Percentiles rank a stretch among this genome's conserved stretches.
phyloP scores from a whole-genome alignment of 2,329 filamentous ascomycete genomes.

The Daldinia sp. region DNA sequence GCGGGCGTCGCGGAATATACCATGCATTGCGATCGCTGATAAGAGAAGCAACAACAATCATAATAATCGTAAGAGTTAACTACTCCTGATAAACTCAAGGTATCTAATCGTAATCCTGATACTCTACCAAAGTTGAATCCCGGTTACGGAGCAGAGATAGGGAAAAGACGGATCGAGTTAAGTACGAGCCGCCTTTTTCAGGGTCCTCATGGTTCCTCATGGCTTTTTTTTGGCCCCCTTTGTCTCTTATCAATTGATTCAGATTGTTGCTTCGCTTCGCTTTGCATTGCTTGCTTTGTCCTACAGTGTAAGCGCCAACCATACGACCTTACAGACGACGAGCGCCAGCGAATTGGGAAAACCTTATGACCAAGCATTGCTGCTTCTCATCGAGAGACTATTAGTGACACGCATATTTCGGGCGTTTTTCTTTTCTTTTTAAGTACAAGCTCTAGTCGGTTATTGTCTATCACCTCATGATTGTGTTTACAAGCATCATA shows the following conservation, averaged over 20 bases:
- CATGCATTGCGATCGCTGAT: slow-evolving; percentile 35
- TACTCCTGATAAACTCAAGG: no score
- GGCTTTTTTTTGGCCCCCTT: not conserved
- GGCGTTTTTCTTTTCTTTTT: slow-evolving; percentile 5
- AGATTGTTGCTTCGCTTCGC: not conserved
- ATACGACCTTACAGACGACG: slow-evolving; percentile 20
- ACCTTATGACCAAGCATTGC: slow-evolving; percentile 30
- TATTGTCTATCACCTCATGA: slow-evolving; percentile 37
- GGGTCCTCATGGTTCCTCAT: slow-evolving; percentile 27
- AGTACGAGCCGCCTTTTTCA: slow-evolving; percentile 34
- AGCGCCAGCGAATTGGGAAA: slow-evolving; percentile 32
- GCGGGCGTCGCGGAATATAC: slow-evolving; percentile 9
- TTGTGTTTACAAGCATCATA: slow-evolving; percentile 29
- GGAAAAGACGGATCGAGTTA: slow-evolving; percentile 16
- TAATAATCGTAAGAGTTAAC: not conserved
- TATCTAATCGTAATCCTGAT: slow-evolving; percentile 5
- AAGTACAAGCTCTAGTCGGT: slow-evolving; percentile 5
- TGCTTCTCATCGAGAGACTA: slow-evolving; percentile 10
- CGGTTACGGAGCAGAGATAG: slow-evolving; percentile 35
- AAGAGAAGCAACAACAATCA: slow-evolving; percentile 16
- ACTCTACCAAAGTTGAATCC: not conserved
- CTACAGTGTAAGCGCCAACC: slow-evolving; percentile 38
- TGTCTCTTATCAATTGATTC: slow-evolving; percentile 1
- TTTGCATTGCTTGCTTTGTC: slow-evolving; percentile 23
- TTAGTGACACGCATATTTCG: slow-evolving; percentile 22